These are phyloP conservation scores for Monosporozyma solicola DNA, from an alignment of 805 yeast genomes.

Conservation along the genomic window DNA sequence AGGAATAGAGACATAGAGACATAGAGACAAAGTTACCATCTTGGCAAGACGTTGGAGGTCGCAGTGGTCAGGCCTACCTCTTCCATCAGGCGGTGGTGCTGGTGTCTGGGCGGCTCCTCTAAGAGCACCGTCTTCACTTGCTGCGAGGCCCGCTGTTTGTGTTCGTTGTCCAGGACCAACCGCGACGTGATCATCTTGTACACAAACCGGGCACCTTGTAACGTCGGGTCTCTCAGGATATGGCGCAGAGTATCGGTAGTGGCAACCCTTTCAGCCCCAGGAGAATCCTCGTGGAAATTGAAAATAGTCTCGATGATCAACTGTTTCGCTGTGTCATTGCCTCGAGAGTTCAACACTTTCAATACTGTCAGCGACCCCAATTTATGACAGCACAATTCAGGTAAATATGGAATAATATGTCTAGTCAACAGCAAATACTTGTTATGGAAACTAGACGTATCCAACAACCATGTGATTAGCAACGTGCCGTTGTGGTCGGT, in stretches of 20 bases:
- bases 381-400: slow-evolving; percentile 64
- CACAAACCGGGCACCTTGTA: slow-evolving; percentile 65
- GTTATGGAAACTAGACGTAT: slow-evolving; percentile 60
- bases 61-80: slow-evolving; percentile 61
- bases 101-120: slow-evolving; percentile 53
- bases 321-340: slow-evolving; percentile 50
- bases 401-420: slow-evolving; percentile 52
- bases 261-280: neutral
- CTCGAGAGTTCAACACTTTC: slow-evolving; percentile 64
- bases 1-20: neutral
- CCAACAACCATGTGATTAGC: slow-evolving; percentile 88
- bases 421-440: slow-evolving; percentile 59
- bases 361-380: slow-evolving; percentile 75
- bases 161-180: slow-evolving; percentile 49
- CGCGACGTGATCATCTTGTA: slow-evolving; percentile 64
- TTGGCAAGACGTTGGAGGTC: slow-evolving; percentile 1
- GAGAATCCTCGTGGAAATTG: neutral
- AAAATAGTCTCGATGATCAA: slow-evolving; percentile 57
- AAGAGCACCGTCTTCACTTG: slow-evolving; percentile 58
- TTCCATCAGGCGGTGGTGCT: slow-evolving; percentile 77
- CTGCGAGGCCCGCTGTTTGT: slow-evolving; percentile 46
- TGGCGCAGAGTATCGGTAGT: slow-evolving; percentile 33
- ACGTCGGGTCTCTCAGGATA: slow-evolving; percentile 52
- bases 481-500: slow-evolving; percentile 82
- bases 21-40: neutral